Evolutionary conservation across 768 basidiomycete species (phyloP).

Genomic region (Hypholoma sublateritium): DNA sequence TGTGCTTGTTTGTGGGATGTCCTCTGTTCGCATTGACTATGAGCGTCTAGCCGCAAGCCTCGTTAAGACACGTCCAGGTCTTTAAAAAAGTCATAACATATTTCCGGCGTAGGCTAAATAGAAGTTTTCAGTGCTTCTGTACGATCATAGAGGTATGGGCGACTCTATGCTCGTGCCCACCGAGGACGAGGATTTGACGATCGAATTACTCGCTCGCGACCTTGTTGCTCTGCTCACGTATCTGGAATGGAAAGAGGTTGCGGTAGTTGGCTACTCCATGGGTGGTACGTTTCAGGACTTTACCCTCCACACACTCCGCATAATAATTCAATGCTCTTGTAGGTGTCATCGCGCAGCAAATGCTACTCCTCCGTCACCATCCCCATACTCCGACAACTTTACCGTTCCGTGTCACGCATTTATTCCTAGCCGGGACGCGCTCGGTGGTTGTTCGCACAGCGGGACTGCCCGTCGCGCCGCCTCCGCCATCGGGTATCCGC

Average conservation of each 20-base stretch:
- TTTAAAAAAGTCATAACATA: neutral
- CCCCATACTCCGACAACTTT: constrained; percentile 30
- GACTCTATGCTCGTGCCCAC: constrained; percentile 34
- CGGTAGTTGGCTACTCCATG: constrained; percentile 52
- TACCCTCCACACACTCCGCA: no score
- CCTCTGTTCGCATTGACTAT: constrained; percentile 38
- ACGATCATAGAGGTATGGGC: constrained; percentile 51
- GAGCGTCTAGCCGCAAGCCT: constrained; percentile 33
- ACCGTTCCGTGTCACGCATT: constrained; percentile 40
- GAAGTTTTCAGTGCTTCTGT: constrained; percentile 36
- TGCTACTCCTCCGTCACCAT: constrained; percentile 42
- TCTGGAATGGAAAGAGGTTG: constrained; percentile 41
- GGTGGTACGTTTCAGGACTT: constrained; percentile 34
- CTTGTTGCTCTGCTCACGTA: constrained; percentile 36
- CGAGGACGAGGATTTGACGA: constrained; percentile 37
- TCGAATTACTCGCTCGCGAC: constrained; percentile 47
- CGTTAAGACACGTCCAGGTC: constrained; percentile 39
- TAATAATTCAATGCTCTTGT: neutral
- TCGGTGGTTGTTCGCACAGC: constrained; percentile 24
- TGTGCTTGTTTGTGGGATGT: constrained; percentile 43
- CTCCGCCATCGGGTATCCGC: constrained; percentile 20
- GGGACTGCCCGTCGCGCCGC: constrained; percentile 22
- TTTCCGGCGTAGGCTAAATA: neutral
- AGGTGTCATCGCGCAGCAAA: constrained; percentile 45
- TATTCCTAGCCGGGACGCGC: constrained; percentile 38